Conservation (phyloP, 176 grass and related monocot species). For the Phragmites australis region DNA sequence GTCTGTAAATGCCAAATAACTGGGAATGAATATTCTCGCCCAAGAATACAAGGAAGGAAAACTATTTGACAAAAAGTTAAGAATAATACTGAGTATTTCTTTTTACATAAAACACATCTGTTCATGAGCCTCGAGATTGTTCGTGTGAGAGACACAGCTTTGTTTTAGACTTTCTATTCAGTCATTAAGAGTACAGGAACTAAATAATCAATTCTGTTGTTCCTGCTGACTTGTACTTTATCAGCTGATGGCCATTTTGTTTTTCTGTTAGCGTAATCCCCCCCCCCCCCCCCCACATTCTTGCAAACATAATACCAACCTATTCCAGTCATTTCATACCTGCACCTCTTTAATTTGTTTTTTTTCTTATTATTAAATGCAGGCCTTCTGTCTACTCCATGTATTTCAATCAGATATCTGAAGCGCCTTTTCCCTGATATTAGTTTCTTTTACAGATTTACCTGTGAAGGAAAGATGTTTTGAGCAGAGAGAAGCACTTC, state of each 20-base stretch:
- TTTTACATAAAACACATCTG: neutral
- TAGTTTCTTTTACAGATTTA: conserved; percentile 53
- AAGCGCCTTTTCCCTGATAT: conserved; percentile 22
- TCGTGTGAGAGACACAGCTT: neutral
- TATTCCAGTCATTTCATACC: neutral
- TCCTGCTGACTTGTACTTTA: neutral
- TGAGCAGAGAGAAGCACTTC: conserved; percentile 85
- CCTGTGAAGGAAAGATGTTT: conserved; percentile 65
- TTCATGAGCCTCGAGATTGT: neutral
- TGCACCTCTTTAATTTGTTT: neutral
- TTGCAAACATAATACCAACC: neutral
- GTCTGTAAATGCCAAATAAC: neutral
- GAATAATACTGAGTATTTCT: neutral
- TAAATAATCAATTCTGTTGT: neutral
- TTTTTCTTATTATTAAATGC: neutral
- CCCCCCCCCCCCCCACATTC: neutral
- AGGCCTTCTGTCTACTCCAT: neutral
- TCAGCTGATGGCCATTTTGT: conserved; percentile 25
- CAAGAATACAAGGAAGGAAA: neutral
- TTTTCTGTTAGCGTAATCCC: neutral
- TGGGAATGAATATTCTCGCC: neutral
- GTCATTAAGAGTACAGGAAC: neutral
- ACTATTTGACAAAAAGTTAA: neutral
- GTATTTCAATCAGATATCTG: neutral
- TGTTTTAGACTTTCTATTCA: conserved; percentile 12